Conservation (phyloP, 306 rosid species). For the Hippophae tibetana region DNA sequence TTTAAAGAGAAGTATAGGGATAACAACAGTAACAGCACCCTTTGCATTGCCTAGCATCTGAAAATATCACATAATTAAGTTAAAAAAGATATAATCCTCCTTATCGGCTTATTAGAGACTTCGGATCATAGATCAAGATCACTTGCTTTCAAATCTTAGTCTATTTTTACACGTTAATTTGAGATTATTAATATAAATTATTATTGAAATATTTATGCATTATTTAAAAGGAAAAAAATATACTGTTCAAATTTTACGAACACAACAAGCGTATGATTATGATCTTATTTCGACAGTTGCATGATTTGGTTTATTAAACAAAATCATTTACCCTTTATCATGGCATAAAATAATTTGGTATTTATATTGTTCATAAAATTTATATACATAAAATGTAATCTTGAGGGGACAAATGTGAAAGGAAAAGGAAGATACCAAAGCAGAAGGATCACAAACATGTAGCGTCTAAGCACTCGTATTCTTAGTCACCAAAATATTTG, state of each 20-base stretch:
- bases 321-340: no score
- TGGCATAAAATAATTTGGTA: not conserved
- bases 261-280: no score
- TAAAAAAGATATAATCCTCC: not conserved
- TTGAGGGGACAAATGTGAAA: not conserved
- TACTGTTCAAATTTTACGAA: no score
- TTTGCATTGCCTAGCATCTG: conserved; percentile 97
- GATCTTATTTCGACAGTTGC: no score
- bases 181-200: no score
- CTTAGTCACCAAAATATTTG: conserved; percentile 96
- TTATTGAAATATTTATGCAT: no score
- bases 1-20: conserved; percentile 89
- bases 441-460: conserved; percentile 50
- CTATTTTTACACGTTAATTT: no score
- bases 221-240: no score
- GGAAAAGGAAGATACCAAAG: conserved; percentile 1
- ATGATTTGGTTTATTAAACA: no score
- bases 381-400: not conserved
- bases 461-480: conserved; percentile 92
- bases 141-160: no score
- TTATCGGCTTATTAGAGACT: no score
- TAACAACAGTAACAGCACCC: conserved; percentile 94
- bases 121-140: no score
- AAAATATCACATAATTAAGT: conserved; percentile 10
- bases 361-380: not conserved